Evolutionary conservation across 2,329 filamentous ascomycete genomes (phyloP).

Genomic region (Pseudocercospora macadamiae): DNA sequence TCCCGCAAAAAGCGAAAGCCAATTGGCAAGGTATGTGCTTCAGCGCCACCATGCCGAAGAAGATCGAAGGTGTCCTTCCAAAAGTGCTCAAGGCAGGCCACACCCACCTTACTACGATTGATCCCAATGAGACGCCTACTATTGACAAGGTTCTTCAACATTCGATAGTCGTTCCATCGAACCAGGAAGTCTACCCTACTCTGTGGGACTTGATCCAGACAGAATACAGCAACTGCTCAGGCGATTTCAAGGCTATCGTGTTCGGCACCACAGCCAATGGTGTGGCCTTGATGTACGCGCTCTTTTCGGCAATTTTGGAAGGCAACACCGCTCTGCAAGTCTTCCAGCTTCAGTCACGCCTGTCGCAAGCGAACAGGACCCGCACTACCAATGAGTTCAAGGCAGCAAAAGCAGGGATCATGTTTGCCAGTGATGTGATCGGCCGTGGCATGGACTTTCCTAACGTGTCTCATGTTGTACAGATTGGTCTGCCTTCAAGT

Average conservation of each 20-base stretch:
- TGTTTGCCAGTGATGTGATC: constrained; percentile 70
- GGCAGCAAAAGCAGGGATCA: constrained; percentile 49
- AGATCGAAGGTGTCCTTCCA: constrained; percentile 49
- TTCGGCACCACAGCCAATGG: constrained; percentile 53
- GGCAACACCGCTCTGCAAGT: constrained; percentile 38
- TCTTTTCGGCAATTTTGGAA: constrained; percentile 40
- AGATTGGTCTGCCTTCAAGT: constrained; percentile 65
- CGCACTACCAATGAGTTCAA: constrained; percentile 51
- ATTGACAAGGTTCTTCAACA: constrained; percentile 55
- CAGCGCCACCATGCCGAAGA: constrained; percentile 49
- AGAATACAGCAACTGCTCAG: constrained; percentile 44
- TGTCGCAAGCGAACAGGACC: constrained; percentile 47
- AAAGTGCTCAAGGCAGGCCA: constrained; percentile 48
- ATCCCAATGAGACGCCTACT: constrained; percentile 49
- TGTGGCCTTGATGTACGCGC: constrained; percentile 46
- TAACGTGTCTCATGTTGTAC: constrained; percentile 87
- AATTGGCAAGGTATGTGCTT: constrained; percentile 55
- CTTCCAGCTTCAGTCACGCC: constrained; percentile 50
- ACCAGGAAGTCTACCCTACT: constrained; percentile 50
- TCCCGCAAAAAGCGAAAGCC: constrained; percentile 54
- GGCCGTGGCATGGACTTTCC: constrained; percentile 97
- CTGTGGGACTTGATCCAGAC: constrained; percentile 50
- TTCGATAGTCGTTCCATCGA: constrained; percentile 43
- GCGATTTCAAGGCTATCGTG: constrained; percentile 51
- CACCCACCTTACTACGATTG: constrained; percentile 48